Percentiles rank a stretch among this genome's conserved stretches.
Conservation (phyloP, 371 early-diverging fungal species). For the Syncephalastrum contaminatum region DNA sequence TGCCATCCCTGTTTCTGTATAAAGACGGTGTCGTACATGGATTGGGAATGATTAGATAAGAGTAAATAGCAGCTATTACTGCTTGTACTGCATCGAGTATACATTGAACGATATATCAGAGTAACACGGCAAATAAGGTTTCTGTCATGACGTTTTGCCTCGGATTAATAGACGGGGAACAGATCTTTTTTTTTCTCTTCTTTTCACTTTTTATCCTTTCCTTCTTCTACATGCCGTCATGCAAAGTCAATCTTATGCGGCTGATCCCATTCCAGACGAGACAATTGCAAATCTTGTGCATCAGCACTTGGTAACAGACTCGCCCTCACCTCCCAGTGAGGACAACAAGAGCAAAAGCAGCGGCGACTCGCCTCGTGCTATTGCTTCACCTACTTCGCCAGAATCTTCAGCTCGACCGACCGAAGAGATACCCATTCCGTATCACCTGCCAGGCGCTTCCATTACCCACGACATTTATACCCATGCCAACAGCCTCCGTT, state of each 20-base stretch:
- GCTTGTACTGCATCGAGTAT: no score
- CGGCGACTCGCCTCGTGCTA: not conserved
- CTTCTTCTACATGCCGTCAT: conserved; percentile 7
- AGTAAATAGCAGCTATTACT: no score
- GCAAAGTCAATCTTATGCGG: conserved; percentile 7
- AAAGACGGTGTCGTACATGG: no score
- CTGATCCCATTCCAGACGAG: conserved; percentile 29
- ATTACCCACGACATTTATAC: conserved; percentile 49
- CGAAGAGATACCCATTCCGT: conserved; percentile 37
- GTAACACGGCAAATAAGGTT: no score
- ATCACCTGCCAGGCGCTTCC: conserved; percentile 47
- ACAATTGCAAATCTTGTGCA: conserved; percentile 29
- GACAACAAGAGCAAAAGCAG: not conserved
- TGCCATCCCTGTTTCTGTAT: no score
- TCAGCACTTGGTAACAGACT: conserved; percentile 32
- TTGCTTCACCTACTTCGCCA: no score
- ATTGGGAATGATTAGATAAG: no score
- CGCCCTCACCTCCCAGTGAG: conserved; percentile 11
- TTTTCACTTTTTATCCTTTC: conserved; percentile 3
- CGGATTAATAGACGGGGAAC: no score
- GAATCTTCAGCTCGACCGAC: conserved; percentile 6
- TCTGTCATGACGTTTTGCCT: no score
- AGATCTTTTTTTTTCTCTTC: conserved; percentile 2
- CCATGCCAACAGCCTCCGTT: conserved; percentile 32
- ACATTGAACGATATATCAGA: no score